A percentile compares a stretch with the other conserved stretches of the same genome.
These are phyloP conservation scores for Fagus crenata DNA, from an alignment of 306 rosid genomes.

Conservation along the genomic window DNA sequence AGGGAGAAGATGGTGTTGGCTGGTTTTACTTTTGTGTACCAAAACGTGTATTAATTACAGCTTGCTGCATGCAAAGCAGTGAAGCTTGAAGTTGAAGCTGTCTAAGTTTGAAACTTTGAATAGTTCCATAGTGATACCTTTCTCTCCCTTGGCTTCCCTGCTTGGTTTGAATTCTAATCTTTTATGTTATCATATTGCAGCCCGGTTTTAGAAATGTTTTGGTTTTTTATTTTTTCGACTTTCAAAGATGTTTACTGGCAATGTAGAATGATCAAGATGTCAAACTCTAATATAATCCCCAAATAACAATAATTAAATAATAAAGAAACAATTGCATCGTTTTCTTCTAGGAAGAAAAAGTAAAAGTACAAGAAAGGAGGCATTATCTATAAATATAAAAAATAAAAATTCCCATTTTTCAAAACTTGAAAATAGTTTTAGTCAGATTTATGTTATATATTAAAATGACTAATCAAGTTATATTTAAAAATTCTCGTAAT, in stretches of 20 bases:
- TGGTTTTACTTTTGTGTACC: not conserved
- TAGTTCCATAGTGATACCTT: not conserved
- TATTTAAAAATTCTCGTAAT: too few species aligned
- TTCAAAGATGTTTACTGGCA: not conserved
- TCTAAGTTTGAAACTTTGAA: slow-evolving; percentile 15
- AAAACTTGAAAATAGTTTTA: too few species aligned
- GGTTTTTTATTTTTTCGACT: not conserved
- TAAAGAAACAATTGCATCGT: too few species aligned
- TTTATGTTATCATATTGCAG: not conserved
- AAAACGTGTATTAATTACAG: not conserved
- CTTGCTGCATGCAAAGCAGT: not conserved
- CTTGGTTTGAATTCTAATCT: not conserved
- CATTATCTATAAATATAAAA: too few species aligned
- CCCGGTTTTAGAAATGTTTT: too few species aligned
- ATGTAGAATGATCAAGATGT: not conserved
- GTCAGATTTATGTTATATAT: too few species aligned
- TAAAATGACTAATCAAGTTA: too few species aligned
- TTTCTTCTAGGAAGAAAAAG: too few species aligned
- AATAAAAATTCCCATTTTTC: too few species aligned
- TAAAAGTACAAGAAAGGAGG: too few species aligned
- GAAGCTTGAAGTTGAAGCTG: not conserved
- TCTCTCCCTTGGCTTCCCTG: not conserved
- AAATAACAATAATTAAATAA: too few species aligned
- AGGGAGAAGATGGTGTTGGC: slow-evolving; percentile 5
- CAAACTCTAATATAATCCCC: too few species aligned